Conservation (phyloP, 495 filamentous ascomycete genomes). For the Penicillium steckii region DNA sequence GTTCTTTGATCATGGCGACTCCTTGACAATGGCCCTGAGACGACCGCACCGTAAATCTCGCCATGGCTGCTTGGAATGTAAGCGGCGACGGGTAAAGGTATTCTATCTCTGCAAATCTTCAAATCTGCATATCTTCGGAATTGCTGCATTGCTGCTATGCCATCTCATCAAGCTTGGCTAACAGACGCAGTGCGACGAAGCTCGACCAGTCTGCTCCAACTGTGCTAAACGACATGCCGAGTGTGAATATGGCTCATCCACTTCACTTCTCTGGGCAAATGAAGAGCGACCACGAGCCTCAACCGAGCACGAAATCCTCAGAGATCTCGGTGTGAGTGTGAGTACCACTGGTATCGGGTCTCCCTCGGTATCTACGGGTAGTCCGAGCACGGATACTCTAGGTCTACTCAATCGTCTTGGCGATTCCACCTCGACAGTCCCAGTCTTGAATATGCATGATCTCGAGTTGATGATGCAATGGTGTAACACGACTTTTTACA, state of each 20-base stretch:
- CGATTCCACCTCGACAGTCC: constrained; percentile 2
- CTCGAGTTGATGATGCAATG: constrained; percentile 47
- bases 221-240: constrained; percentile 38
- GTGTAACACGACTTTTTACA: constrained; percentile 36
- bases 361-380: not conserved
- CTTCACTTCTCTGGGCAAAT: constrained; percentile 39
- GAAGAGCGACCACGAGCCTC: constrained; percentile 19
- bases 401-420: constrained; percentile 27
- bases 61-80: constrained; percentile 35
- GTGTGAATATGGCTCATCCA: constrained; percentile 40
- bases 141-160: too few species aligned
- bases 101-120: not conserved
- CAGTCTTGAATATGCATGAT: constrained; percentile 33
- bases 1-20: not conserved
- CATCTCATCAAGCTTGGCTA: not conserved
- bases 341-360: not conserved
- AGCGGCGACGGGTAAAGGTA: constrained; percentile 43
- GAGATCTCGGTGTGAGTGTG: constrained; percentile 4
- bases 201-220: constrained; percentile 37
- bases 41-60: constrained; percentile 36
- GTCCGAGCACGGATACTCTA: constrained; percentile 20
- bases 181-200: constrained; percentile 34
- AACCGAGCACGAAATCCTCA: not conserved
- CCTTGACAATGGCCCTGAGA: constrained; percentile 33
- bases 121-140: not conserved